These are phyloP conservation scores for Claviceps capensis DNA, from an alignment of 2,329 filamentous ascomycete species.

Conservation along the genomic window DNA sequence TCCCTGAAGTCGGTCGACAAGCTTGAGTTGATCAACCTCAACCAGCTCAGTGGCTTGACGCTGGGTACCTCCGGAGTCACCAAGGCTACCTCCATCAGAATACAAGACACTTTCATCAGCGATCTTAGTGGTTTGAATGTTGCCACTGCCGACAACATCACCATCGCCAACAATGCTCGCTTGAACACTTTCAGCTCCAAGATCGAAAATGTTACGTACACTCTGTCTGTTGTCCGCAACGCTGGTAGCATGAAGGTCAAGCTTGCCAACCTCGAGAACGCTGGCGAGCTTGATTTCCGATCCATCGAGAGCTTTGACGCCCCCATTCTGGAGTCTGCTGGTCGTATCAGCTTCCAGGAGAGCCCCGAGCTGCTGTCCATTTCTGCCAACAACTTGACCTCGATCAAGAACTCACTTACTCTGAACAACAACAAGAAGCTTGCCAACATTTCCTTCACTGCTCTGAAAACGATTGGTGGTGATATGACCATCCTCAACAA, in stretches of 20 bases:
- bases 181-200: slow-evolving; percentile 64
- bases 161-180: slow-evolving; percentile 83
- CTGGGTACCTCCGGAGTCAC: slow-evolving; percentile 45
- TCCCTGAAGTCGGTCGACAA: slow-evolving; percentile 49
- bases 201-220: slow-evolving; percentile 59
- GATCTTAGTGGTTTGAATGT: slow-evolving; percentile 73
- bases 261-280: slow-evolving; percentile 64
- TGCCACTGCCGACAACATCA: slow-evolving; percentile 53
- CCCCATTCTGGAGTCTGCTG: slow-evolving; percentile 56
- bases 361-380: slow-evolving; percentile 59
- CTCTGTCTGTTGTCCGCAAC: slow-evolving; percentile 69
- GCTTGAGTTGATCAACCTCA: slow-evolving; percentile 62
- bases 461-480: slow-evolving; percentile 56
- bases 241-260: slow-evolving; percentile 54
- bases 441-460: slow-evolving; percentile 63
- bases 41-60: slow-evolving; percentile 35
- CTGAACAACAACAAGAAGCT: slow-evolving; percentile 50
- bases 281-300: slow-evolving; percentile 39
- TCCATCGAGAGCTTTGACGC: slow-evolving; percentile 64
- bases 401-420: slow-evolving; percentile 43
- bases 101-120: slow-evolving; percentile 76
- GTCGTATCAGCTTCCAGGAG: slow-evolving; percentile 68
- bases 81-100: slow-evolving; percentile 52
- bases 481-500: slow-evolving; percentile 86
- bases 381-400: slow-evolving; percentile 42